Percentiles rank a stretch among this genome's conserved stretches.
Conservation (phyloP, 768 basidiomycete genomes). For the Suillus subaureus region DNA sequence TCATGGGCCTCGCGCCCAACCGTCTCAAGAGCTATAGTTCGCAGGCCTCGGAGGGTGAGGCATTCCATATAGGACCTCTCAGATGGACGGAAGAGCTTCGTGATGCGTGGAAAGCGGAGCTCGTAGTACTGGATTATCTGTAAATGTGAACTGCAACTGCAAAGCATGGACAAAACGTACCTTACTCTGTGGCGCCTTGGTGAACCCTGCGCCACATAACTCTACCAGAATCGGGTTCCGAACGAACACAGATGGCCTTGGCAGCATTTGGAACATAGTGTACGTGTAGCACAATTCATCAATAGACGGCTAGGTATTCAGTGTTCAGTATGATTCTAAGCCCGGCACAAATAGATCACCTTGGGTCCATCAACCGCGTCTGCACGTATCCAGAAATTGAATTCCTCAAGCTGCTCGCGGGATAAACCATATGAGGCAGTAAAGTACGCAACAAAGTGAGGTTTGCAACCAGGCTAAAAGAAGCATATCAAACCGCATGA, state of each 20-base stretch:
- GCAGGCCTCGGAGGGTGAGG: constrained; percentile 49
- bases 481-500: neutral
- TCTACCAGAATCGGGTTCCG: constrained; percentile 67
- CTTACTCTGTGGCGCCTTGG: constrained; percentile 58
- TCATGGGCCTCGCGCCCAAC: constrained; percentile 51
- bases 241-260: constrained; percentile 59
- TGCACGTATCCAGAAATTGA: constrained; percentile 62
- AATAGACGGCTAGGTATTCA: constrained; percentile 20
- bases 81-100: constrained; percentile 60
- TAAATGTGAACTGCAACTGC: constrained; percentile 2
- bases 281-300: constrained; percentile 56
- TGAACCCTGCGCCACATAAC: constrained; percentile 82
- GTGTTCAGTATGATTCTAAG: neutral
- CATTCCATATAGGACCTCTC: constrained; percentile 72
- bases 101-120: constrained; percentile 79
- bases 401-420: constrained; percentile 66
- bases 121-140: constrained; percentile 65
- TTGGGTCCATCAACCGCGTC: constrained; percentile 24
- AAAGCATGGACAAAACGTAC: constrained; percentile 35
- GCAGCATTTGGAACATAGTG: constrained; percentile 47
- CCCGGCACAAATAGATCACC: neutral
- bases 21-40: constrained; percentile 54
- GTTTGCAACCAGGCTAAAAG: constrained; percentile 43
- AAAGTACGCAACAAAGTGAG: constrained; percentile 76
- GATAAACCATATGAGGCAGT: constrained; percentile 74